Base-by-base conservation (phyloP, 139 green algal genomes). In the Zygnema cylindricum region DNA sequence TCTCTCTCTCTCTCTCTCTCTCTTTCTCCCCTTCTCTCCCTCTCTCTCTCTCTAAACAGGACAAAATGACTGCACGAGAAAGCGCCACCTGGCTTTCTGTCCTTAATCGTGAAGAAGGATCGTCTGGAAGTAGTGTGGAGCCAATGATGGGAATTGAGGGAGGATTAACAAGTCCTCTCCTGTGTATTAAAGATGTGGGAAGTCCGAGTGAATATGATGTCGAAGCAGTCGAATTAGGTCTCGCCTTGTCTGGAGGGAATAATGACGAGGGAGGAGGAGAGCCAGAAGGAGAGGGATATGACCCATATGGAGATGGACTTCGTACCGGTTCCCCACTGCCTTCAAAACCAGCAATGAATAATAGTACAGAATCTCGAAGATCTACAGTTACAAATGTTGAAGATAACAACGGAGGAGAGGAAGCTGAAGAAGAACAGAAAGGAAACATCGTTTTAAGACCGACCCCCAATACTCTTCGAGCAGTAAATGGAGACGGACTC, bases 1-100 rank as follows among this genome's bases (percentile, higher is more conserved):
- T n/a, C n/a, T n/a, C n/a, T n/a, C n/a, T n/a, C n/a, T n/a, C n/a
- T n/a, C n/a, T n/a, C n/a, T n/a, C n/a, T n/a, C n/a, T n/a, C n/a
- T n/a, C n/a, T n/a, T n/a, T n/a, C n/a, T n/a, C n/a, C n/a, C n/a
- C n/a, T n/a, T n/a, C n/a, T n/a, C n/a, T n/a, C n/a, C n/a, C n/a
- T n/a, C n/a, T n/a, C n/a, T n/a, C n/a, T n/a, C n/a, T n/a, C n/a
- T n/a, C n/a, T n/a, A n/a, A n/a, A 41, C 86, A 91, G 81, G 86
- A 91, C 36, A 91, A 91, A 78, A 91, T 91, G 86, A 91, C 86
- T 40, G 86, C 86, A 49, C 78, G 86, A 2, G 86, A 91, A 69
- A 91, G 82, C 32, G 86, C 86, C 41, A 91, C 86, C n/a, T 91
- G 86, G 86, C 82, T 91, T 1, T 81, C 79, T n/a, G 86, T 91